Conservation (phyloP, 1,284 basidiomycete species). For the Ganoderma lucidum region DNA sequence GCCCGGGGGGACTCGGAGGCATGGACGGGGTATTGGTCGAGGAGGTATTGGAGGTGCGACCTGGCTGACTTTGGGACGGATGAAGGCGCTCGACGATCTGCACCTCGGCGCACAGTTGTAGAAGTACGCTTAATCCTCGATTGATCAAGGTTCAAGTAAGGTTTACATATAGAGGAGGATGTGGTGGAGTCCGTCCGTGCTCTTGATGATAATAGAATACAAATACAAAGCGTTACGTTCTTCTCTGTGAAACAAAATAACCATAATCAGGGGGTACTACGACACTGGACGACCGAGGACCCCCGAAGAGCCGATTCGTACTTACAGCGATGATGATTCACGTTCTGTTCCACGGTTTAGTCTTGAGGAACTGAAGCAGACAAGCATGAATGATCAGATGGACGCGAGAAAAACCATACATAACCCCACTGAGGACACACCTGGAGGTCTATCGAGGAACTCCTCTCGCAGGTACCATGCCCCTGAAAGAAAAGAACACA, state of each 20-base stretch:
- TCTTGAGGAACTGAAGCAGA: background rate
- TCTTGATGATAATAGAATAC: background rate
- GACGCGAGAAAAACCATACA: background rate
- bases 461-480: slow-evolving; percentile 56
- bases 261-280: background rate
- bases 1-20: no score
- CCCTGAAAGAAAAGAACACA: slow-evolving; percentile 39
- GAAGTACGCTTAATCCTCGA: background rate
- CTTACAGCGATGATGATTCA: background rate
- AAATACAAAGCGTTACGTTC: background rate
- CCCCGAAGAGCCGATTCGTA: no score
- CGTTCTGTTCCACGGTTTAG: background rate
- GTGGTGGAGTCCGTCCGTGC: background rate
- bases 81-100: background rate
- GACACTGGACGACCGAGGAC: background rate
- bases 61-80: background rate
- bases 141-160: background rate
- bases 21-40: no score
- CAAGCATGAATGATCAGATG: background rate
- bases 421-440: background rate
- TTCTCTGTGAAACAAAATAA: background rate
- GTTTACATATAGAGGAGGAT: background rate
- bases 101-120: no score
- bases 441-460: slow-evolving; percentile 42
- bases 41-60: background rate